Evolutionary conservation across 495 filamentous ascomycete genomes (phyloP), one percentile per base, ranked within the genome.

Genomic region (Aspergillus panamensis): DNA sequence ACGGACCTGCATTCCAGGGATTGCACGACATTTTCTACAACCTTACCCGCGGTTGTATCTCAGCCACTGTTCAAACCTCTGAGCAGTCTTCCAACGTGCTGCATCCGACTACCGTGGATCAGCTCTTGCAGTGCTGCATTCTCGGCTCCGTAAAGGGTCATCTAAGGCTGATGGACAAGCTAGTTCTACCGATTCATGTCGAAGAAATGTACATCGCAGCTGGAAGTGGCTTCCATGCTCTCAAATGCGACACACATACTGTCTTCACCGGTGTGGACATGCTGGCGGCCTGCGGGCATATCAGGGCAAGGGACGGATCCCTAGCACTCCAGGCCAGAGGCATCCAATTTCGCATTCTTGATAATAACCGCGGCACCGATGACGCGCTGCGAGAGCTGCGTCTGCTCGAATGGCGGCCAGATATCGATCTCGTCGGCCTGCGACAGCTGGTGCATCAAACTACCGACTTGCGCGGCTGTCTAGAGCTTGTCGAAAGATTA

Each of bases 391-490:
- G 45, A n/a, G 52, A 40, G n/a, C 39, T 40, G 0, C 21, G 39
- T 9, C 52, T 30, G 21, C 52, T 55, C 4, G n/a, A 33, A 19
- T 55, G 52, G 52, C 21, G 30, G 20, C 52, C 52, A 3, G 52
- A 55, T n/a, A 55, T 55, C 13, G 52, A 55, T 7, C 25, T 32
- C 25, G 25, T 20, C 3, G 8, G 31, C 30, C 16, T 45, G 10
- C 1, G 39, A 8, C 17, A 10, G 8, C 39, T 55, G 2, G 44
- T 55, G 4, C 52, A 42, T 0, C 52, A 40, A 30, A 20, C 13
- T n/a, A 19, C 20, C 14, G 29, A 32, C 12, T 12, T 47, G 0
- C 8, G 21, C 8, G 14, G 13, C 8, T 33, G 40, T 13, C 13
- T 53, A 0, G 4, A 19, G 10, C 19, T 55, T 25, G 20, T 55